Evolutionary conservation across 352 stramenopile species (phyloP).

Genomic region (Pythium aquatile): DNA sequence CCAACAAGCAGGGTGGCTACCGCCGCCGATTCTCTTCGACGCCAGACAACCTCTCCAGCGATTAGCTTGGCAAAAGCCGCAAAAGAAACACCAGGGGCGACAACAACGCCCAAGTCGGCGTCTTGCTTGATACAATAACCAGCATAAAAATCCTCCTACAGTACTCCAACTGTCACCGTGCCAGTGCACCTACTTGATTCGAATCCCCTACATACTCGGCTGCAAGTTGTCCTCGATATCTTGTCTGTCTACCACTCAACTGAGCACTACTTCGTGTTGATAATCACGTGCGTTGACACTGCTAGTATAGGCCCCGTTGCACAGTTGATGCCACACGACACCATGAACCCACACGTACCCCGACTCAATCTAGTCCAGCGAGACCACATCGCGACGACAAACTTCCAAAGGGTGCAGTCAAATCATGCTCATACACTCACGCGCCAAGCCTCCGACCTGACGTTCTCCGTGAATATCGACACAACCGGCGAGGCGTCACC

Average conservation of each 20-base stretch:
- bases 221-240: no score
- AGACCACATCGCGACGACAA: neutral
- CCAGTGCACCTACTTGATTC: no score
- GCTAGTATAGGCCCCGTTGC: no score
- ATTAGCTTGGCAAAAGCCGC: neutral
- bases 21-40: neutral
- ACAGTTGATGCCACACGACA: no score
- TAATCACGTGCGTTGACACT: no score
- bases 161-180: no score
- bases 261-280: no score
- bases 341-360: neutral
- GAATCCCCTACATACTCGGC: no score
- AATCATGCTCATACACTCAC: neutral
- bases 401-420: neutral
- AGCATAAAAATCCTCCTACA: no score
- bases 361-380: neutral
- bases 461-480: neutral
- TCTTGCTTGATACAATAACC: slow-evolving; percentile 12
- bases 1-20: neutral
- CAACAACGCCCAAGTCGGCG: slow-evolving; percentile 7
- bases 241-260: no score
- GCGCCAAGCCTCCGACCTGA: neutral
- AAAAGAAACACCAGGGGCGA: neutral
- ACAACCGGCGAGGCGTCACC: neutral
- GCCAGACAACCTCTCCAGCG: neutral